These are phyloP conservation scores for Tetrapisispora fleetii DNA, from an alignment of 805 yeast species.

Conservation along the genomic window DNA sequence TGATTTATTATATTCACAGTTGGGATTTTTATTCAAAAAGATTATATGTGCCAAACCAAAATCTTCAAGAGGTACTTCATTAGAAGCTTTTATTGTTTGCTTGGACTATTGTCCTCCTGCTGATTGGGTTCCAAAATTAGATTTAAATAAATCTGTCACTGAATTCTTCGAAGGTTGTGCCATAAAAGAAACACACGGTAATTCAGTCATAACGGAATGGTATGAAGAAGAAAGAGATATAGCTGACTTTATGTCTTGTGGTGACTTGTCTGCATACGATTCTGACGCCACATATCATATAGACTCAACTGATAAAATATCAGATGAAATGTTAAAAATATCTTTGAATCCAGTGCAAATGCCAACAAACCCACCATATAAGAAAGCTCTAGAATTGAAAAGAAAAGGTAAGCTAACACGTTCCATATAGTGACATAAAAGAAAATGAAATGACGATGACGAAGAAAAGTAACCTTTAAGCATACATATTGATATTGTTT, in stretches of 20 bases:
- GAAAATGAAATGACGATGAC: not conserved
- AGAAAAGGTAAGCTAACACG: slow-evolving; percentile 53
- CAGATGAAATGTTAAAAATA: not conserved
- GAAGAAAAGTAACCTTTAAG: not conserved
- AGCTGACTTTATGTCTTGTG: slow-evolving; percentile 94
- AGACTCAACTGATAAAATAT: slow-evolving; percentile 17
- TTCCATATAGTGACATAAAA: slow-evolving; percentile 5
- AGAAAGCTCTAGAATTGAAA: slow-evolving; percentile 79
- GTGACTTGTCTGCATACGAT: slow-evolving; percentile 78
- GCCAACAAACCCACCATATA: slow-evolving; percentile 97
- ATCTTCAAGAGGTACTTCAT: slow-evolving; percentile 86
- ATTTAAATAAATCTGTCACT: slow-evolving; percentile 54
- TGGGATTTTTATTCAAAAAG: slow-evolving; percentile 72
- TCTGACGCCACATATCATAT: slow-evolving; percentile 83
- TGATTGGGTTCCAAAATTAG: slow-evolving; percentile 70
- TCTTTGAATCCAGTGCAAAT: slow-evolving; percentile 86
- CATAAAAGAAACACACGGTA: not conserved
- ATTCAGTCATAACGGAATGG: slow-evolving; percentile 29
- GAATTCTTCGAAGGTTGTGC: slow-evolving; percentile 63
- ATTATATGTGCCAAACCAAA: slow-evolving; percentile 96
- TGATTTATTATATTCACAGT: slow-evolving; percentile 85
- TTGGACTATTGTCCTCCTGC: slow-evolving; percentile 73
- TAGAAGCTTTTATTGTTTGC: slow-evolving; percentile 92
- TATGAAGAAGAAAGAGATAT: slow-evolving; percentile 57
- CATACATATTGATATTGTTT: not conserved